Percentiles rank a stretch among this genome's conserved stretches.
These are phyloP conservation scores for Lactarius pseudohatsudake DNA, from an alignment of 768 basidiomycete genomes.

Conservation along the genomic window DNA sequence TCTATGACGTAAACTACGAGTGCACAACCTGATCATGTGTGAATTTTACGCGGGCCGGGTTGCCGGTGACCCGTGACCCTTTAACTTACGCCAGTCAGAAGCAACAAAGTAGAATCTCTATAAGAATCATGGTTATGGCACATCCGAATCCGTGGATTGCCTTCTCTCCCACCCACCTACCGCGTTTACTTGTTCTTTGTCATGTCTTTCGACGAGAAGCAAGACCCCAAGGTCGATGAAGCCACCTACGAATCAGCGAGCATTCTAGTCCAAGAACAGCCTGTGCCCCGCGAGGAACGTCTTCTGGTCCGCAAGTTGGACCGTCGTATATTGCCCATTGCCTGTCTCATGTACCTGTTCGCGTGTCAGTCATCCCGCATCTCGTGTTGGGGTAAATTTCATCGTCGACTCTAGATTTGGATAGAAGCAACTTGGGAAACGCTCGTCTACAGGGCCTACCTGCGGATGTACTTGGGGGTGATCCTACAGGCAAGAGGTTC, in stretches of 20 bases:
- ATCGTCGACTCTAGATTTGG: slow-evolving; percentile 45
- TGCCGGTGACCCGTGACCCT: background rate
- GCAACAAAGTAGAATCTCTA: background rate
- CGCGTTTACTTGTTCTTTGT: background rate
- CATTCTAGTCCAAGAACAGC: background rate
- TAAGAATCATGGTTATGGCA: slow-evolving; percentile 3
- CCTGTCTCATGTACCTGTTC: slow-evolving; percentile 73
- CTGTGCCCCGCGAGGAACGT: slow-evolving; percentile 43
- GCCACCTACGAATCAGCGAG: background rate
- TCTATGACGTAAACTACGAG: no score
- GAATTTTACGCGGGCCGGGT: background rate
- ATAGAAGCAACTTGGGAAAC: slow-evolving; percentile 78
- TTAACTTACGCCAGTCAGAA: background rate
- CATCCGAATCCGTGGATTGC: background rate
- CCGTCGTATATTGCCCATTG: slow-evolving; percentile 63
- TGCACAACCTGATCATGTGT: no score
- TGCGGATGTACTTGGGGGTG: slow-evolving; percentile 61
- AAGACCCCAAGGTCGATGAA: background rate
- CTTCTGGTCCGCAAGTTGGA: slow-evolving; percentile 65
- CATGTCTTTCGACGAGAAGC: slow-evolving; percentile 17
- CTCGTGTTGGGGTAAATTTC: background rate
- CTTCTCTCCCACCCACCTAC: background rate
- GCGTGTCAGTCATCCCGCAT: slow-evolving; percentile 52
- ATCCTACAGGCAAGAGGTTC: slow-evolving; percentile 65
- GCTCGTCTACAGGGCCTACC: slow-evolving; percentile 73